phyloP scores from a whole-genome alignment of 495 filamentous ascomycete species.

The Neurospora sp. region DNA sequence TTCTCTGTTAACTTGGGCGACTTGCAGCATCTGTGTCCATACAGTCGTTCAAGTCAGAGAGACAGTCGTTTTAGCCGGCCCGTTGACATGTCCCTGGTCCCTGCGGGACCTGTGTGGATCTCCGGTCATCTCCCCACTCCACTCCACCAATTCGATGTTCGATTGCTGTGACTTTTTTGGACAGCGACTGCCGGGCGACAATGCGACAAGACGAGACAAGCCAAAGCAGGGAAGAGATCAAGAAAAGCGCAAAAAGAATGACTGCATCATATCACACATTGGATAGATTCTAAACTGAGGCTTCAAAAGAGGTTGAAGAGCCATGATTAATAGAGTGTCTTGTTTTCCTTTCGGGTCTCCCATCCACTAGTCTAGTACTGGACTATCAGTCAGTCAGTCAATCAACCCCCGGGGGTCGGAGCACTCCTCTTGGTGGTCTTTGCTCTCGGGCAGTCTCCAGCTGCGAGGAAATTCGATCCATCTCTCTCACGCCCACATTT shows the following conservation, averaged over 20 bases:
- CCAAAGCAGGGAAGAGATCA: background rate
- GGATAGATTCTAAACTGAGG: background rate
- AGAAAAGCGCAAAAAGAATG: background rate
- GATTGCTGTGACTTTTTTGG: background rate
- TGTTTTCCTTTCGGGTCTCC: background rate
- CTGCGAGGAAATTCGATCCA: background rate
- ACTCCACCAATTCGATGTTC: background rate
- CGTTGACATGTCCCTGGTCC: no score
- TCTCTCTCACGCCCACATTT: background rate
- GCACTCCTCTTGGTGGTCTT: background rate
- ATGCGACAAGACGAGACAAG: background rate
- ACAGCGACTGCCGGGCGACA: background rate
- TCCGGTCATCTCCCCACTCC: background rate
- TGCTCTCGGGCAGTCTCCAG: background rate
- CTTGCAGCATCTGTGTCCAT: no score
- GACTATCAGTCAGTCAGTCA: background rate
- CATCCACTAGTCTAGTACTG: no score
- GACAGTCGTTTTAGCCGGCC: no score
- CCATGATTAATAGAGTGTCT: background rate
- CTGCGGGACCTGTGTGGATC: background rate
- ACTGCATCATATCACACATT: background rate
- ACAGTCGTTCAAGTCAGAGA: no score
- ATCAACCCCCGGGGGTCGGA: background rate
- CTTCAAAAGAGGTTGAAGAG: background rate
- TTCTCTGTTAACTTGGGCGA: no score